phyloP scores from a whole-genome alignment of 1,139 yeast genomes.

The Candida labiduridarum region DNA sequence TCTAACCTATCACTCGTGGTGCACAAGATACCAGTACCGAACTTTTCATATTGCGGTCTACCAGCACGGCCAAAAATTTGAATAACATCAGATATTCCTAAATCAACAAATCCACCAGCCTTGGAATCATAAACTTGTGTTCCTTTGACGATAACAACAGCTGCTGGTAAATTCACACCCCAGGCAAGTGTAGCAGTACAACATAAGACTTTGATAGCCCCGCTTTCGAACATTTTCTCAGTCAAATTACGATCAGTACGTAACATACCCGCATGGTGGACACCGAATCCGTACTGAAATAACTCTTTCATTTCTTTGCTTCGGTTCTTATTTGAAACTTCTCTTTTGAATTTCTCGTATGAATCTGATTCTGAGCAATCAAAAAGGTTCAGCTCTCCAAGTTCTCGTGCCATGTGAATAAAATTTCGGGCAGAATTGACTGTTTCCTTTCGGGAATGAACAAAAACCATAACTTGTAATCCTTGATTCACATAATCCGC shows the following conservation, averaged over 20 bases:
- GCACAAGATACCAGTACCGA: conserved; percentile 90
- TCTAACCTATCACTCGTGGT: conserved; percentile 82
- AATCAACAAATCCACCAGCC: conserved; percentile 90
- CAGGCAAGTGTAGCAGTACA: conserved; percentile 98
- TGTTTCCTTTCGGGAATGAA: conserved; percentile 93
- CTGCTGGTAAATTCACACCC: conserved; percentile 99
- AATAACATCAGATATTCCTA: conserved; percentile 94
- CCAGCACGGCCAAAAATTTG: conserved; percentile 99
- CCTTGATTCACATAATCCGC: conserved; percentile 68
- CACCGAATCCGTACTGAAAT: conserved; percentile 82
- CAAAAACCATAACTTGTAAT: conserved; percentile 94
- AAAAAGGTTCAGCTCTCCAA: conserved; percentile 58
- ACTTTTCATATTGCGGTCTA: conserved; percentile 92
- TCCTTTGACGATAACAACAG: conserved; percentile 94
- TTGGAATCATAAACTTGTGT: conserved; percentile 95
- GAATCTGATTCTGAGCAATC: conserved; percentile 57
- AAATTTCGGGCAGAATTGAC: conserved; percentile 77
- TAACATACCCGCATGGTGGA: conserved; percentile 97
- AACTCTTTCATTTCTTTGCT: conserved; percentile 82
- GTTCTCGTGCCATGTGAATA: conserved; percentile 66
- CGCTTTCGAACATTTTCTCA: conserved; percentile 82
- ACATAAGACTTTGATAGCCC: conserved; percentile 86
- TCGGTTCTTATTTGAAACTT: conserved; percentile 66
- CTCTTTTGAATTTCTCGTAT: conserved; percentile 56
- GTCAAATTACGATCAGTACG: conserved; percentile 88